Evolutionary conservation across 1,139 yeast species (phyloP).

Genomic region (Yamadazyma sp.): DNA sequence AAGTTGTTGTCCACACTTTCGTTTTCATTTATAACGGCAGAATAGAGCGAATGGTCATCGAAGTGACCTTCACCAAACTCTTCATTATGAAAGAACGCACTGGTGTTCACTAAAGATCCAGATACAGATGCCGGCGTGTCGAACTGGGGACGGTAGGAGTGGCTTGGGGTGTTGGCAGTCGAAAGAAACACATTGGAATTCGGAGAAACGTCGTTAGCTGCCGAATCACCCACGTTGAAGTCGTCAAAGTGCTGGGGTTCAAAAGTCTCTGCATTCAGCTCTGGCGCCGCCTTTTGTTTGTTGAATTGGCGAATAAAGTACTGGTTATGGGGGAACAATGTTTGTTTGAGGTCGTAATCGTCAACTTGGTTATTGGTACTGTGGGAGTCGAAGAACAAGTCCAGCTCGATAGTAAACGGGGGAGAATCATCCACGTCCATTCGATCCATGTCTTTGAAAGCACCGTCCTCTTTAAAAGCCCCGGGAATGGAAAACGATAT

Average conservation of each 20-base stretch:
- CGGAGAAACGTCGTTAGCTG: constrained; percentile 6
- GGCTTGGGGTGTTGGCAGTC: constrained; percentile 9
- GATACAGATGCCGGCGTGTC: constrained; percentile 8
- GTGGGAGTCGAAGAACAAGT: constrained; percentile 22
- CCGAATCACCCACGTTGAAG: not conserved
- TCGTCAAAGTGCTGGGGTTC: too few relatives aligned
- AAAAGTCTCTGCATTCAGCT: too few relatives aligned
- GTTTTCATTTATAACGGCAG: constrained; percentile 7
- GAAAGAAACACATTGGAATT: constrained; percentile 5
- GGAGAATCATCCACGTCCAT: constrained; percentile 45
- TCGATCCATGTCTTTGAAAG: constrained; percentile 24
- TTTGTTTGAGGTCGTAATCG: constrained; percentile 7
- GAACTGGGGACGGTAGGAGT: constrained; percentile 4
- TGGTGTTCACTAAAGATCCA: constrained; percentile 3
- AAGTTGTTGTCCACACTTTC: constrained; percentile 12
- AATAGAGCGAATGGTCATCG: constrained; percentile 17
- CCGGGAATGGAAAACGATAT: constrained; percentile 25
- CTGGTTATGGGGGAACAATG: constrained; percentile 16
- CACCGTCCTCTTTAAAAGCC: constrained; percentile 27
- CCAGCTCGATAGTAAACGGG: constrained; percentile 41
- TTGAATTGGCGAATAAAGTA: constrained; percentile 14
- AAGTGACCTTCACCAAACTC: not conserved
- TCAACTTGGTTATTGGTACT: constrained; percentile 8
- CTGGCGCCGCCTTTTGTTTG: not conserved
- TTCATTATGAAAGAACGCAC: not conserved